A percentile compares a stretch with the other conserved stretches of the same genome.
phyloP scores from a whole-genome alignment of 371 early-diverging fungal species.

The Blakeslea trispora region DNA sequence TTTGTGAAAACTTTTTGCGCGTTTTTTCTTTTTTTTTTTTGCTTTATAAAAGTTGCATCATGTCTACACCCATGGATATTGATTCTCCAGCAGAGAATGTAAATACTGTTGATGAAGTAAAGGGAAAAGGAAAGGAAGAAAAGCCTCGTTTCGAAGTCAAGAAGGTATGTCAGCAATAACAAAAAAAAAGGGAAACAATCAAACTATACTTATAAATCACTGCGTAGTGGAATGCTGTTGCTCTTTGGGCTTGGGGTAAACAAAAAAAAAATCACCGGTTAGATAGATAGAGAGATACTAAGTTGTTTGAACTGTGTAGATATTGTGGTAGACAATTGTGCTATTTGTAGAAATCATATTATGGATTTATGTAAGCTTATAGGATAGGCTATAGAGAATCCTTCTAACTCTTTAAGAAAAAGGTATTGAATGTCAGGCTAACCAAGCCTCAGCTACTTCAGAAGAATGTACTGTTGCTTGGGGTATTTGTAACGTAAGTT shows the following conservation, averaged over 20 bases:
- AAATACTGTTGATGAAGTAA: slow-evolving; percentile 34
- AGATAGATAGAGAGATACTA: neutral
- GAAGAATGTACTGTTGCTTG: slow-evolving; percentile 99
- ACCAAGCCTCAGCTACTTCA: slow-evolving; percentile 90
- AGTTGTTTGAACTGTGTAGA: slow-evolving; percentile 65
- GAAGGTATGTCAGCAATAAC: slow-evolving; percentile 64
- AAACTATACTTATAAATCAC: no score
- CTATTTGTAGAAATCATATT: slow-evolving; percentile 99
- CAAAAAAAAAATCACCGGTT: neutral
- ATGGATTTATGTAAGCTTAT: slow-evolving; percentile 98
- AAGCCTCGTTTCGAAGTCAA: slow-evolving; percentile 95
- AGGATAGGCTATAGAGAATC: neutral
- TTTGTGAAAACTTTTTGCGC: slow-evolving; percentile 2
- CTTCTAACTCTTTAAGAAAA: slow-evolving; percentile 3
- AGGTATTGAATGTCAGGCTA: slow-evolving; percentile 97
- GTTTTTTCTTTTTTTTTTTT: slow-evolving; percentile 7
- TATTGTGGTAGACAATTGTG: slow-evolving; percentile 99
- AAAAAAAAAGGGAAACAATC: no score
- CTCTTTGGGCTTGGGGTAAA: slow-evolving; percentile 97
- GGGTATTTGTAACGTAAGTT: slow-evolving; percentile 96
- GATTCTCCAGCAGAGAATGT: slow-evolving; percentile 32
- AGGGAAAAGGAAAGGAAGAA: slow-evolving; percentile 58
- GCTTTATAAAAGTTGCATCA: slow-evolving; percentile 4
- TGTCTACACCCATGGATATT: slow-evolving; percentile 50
- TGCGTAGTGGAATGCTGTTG: slow-evolving; percentile 99